These are phyloP conservation scores for Mortierella claussenii DNA, from an alignment of 192 early-diverging fungal species.

Conservation along the genomic window DNA sequence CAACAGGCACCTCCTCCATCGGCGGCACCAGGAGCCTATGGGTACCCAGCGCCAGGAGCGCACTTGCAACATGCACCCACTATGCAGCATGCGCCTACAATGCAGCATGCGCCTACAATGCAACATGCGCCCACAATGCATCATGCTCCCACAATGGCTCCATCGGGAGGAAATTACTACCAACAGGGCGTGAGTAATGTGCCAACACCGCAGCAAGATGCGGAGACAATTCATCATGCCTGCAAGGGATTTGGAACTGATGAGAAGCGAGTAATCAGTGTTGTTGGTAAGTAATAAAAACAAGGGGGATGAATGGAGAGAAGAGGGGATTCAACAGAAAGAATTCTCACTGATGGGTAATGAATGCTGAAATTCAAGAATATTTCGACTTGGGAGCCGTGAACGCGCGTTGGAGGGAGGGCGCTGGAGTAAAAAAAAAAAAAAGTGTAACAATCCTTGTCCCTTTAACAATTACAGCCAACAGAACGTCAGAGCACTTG, in stretches of 20 bases:
- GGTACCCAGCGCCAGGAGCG: constrained; percentile 16
- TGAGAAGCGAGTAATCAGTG: constrained; percentile 45
- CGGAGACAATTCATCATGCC: constrained; percentile 38
- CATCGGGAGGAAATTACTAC: constrained; percentile 7
- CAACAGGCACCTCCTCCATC: constrained; percentile 8
- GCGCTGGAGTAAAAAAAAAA: too few relatives aligned
- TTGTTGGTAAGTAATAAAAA: constrained; percentile 43
- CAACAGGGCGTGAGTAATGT: constrained; percentile 7
- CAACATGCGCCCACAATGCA: constrained; percentile 20
- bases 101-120: constrained; percentile 20
- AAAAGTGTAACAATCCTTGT: too few relatives aligned
- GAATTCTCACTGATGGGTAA: too few relatives aligned
- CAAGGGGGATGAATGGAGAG: too few relatives aligned
- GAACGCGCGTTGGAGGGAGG: too few relatives aligned
- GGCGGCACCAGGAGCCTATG: constrained; percentile 5
- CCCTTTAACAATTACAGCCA: constrained; percentile 8
- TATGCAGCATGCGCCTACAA: constrained; percentile 4
- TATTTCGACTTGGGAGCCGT: too few relatives aligned
- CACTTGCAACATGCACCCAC: constrained; percentile 5
- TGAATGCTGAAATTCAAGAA: too few relatives aligned
- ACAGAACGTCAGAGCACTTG: constrained; percentile 34
- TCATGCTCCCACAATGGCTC: constrained; percentile 17
- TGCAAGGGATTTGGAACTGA: constrained; percentile 48
- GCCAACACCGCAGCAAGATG: constrained; percentile 50
- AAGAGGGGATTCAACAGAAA: too few relatives aligned